Percentiles rank a stretch among this genome's conserved stretches.
Evolutionary conservation across 1,139 yeast species (phyloP).

Genomic region (Sugiyamaella xylanicola): DNA sequence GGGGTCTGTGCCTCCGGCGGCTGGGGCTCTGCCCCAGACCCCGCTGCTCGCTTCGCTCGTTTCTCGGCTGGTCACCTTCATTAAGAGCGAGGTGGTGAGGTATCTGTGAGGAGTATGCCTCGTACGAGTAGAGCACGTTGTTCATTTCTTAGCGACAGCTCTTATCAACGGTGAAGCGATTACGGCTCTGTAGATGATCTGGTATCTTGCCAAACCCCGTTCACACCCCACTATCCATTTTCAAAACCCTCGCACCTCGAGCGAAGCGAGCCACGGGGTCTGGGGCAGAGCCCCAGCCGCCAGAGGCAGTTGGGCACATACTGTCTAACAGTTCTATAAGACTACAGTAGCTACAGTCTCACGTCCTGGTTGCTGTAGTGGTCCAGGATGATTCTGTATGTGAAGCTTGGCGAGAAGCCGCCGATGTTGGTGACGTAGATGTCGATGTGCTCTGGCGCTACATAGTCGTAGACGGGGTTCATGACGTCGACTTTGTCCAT

Average conservation of each 20-base stretch:
- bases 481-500: conserved; percentile 79
- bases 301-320: background rate
- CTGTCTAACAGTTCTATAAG: background rate
- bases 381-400: conserved; percentile 92
- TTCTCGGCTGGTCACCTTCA: too few relatives aligned
- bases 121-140: too few relatives aligned
- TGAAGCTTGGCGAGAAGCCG: conserved; percentile 94
- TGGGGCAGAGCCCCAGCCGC: background rate
- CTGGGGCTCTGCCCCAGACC: conserved; percentile 2
- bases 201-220: too few relatives aligned
- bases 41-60: background rate
- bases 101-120: too few relatives aligned
- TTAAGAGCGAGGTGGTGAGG: too few relatives aligned
- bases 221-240: too few relatives aligned
- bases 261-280: background rate
- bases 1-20: background rate
- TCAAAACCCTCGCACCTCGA: background rate
- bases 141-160: too few relatives aligned
- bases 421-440: conserved; percentile 91
- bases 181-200: too few relatives aligned
- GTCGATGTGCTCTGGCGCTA: conserved; percentile 92
- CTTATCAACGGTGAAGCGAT: too few relatives aligned
- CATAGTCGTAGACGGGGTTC: conserved; percentile 90
- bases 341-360: background rate
- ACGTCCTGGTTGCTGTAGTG: conserved; percentile 82